Evolutionary conservation across 495 filamentous ascomycete species (phyloP).

Genomic region (Penicillium bovifimosum): DNA sequence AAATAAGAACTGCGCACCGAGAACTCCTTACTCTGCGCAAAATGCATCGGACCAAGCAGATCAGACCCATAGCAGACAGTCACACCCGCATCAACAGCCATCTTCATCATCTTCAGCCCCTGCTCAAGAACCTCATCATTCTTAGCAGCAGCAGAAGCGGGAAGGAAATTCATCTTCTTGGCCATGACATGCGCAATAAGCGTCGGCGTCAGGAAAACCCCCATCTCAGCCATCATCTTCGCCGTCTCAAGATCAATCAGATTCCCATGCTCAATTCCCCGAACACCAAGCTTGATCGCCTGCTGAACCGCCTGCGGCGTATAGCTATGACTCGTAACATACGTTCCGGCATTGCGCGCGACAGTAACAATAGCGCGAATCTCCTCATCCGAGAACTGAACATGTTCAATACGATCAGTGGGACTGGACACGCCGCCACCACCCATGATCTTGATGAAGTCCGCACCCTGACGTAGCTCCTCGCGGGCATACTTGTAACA

Average conservation of each 20-base stretch:
- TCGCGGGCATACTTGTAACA: slow-evolving; percentile 45
- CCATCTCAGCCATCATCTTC: slow-evolving; percentile 37
- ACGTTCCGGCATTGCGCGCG: slow-evolving; percentile 42
- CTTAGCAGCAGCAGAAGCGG: slow-evolving; percentile 35
- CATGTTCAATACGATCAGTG: slow-evolving; percentile 42
- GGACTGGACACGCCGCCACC: slow-evolving; percentile 49
- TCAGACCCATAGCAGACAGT: slow-evolving; percentile 52
- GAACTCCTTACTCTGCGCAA: slow-evolving; percentile 47
- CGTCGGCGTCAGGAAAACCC: slow-evolving; percentile 47
- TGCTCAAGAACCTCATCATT: slow-evolving; percentile 43
- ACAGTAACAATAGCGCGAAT: slow-evolving; percentile 45
- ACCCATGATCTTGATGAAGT: slow-evolving; percentile 56
- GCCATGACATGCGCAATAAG: slow-evolving; percentile 49
- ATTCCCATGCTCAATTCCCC: slow-evolving; percentile 53
- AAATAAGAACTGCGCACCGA: slow-evolving; percentile 37
- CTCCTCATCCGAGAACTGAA: slow-evolving; percentile 50
- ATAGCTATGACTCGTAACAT: slow-evolving; percentile 53
- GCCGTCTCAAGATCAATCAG: slow-evolving; percentile 48
- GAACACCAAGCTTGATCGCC: slow-evolving; percentile 48
- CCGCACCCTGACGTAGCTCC: slow-evolving; percentile 45
- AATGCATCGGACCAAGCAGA: slow-evolving; percentile 44
- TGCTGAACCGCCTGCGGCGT: slow-evolving; percentile 45
- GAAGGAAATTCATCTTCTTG: slow-evolving; percentile 34
- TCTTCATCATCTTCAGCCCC: slow-evolving; percentile 40
- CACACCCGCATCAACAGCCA: slow-evolving; percentile 43